Evolutionary conservation across 768 basidiomycete species (phyloP).

Genomic region (Tulasnella sp.): DNA sequence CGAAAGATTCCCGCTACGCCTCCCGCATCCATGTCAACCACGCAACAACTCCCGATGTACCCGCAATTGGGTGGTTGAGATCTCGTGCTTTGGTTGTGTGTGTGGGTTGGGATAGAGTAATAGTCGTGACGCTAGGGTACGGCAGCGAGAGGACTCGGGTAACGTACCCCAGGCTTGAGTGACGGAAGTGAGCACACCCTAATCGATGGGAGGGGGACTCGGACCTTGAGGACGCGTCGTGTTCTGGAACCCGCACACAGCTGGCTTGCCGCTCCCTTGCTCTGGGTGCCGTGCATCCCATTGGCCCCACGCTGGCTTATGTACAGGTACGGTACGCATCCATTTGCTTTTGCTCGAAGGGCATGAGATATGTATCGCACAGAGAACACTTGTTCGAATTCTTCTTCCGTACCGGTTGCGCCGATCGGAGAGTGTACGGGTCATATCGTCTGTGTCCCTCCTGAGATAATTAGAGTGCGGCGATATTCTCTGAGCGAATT

Average conservation of each 20-base stretch:
- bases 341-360: constrained; percentile 7
- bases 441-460: neutral
- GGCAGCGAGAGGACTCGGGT: constrained; percentile 4
- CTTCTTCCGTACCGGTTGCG: constrained; percentile 7
- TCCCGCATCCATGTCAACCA: no score
- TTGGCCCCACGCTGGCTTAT: neutral
- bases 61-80: no score
- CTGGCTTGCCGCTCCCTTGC: neutral
- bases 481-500: neutral
- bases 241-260: constrained; percentile 10
- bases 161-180: neutral
- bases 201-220: neutral
- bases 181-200: neutral
- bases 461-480: neutral
- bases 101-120: neutral
- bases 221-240: constrained; percentile 20
- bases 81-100: neutral
- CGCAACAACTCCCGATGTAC: no score
- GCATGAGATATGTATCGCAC: neutral
- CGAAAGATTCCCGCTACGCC: no score
- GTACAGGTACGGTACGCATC: no score
- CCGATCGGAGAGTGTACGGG: neutral
- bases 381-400: no score
- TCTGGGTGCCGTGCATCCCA: neutral
- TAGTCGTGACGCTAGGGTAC: neutral